A percentile compares a stretch with the other conserved stretches of the same genome.
phyloP scores from a whole-genome alignment of 2,329 filamentous ascomycete species.

The Albifimbria verrucaria region DNA sequence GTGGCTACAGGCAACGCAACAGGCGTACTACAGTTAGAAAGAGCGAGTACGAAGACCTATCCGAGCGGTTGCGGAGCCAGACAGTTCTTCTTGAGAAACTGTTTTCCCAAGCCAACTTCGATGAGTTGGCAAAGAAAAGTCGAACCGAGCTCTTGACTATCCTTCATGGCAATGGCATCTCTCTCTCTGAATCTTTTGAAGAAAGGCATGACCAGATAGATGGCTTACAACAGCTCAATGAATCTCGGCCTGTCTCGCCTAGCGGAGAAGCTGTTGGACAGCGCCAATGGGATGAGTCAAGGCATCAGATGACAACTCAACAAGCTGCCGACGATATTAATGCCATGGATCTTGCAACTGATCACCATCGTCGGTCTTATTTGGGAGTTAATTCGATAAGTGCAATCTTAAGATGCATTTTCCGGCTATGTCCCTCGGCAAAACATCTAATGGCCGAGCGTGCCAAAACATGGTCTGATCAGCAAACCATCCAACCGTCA shows the following conservation, averaged over 20 bases:
- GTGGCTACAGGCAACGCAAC: slow-evolving; percentile 25
- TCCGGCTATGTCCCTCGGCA: slow-evolving; percentile 26
- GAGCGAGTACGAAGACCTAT: slow-evolving; percentile 16
- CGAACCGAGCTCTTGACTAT: slow-evolving; percentile 3
- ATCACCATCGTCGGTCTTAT: slow-evolving; percentile 56
- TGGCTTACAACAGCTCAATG: too few relatives aligned
- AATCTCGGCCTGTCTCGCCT: slow-evolving; percentile 21
- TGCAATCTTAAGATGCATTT: slow-evolving; percentile 58
- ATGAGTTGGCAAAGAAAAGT: slow-evolving; percentile 5
- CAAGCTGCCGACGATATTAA: slow-evolving; percentile 28
- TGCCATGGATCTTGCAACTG: slow-evolving; percentile 40
- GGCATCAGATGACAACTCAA: slow-evolving; percentile 17
- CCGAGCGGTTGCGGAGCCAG: slow-evolving; percentile 5
- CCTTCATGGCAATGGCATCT: too few relatives aligned
- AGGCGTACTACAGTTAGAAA: slow-evolving; percentile 25
- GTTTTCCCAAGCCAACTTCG: slow-evolving; percentile 1
- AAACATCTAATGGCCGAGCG: slow-evolving; percentile 22
- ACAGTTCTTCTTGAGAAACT: slow-evolving; percentile 5
- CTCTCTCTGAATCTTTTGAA: too few relatives aligned
- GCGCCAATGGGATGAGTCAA: slow-evolving; percentile 24
- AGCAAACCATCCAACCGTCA: slow-evolving; percentile 20
- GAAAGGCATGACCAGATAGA: too few relatives aligned
- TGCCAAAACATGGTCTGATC: slow-evolving; percentile 18
- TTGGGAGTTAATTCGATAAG: slow-evolving; percentile 63
- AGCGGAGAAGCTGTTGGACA: slow-evolving; percentile 22